Conservation (phyloP, 345 rosid species). For the Citrus glauca region DNA sequence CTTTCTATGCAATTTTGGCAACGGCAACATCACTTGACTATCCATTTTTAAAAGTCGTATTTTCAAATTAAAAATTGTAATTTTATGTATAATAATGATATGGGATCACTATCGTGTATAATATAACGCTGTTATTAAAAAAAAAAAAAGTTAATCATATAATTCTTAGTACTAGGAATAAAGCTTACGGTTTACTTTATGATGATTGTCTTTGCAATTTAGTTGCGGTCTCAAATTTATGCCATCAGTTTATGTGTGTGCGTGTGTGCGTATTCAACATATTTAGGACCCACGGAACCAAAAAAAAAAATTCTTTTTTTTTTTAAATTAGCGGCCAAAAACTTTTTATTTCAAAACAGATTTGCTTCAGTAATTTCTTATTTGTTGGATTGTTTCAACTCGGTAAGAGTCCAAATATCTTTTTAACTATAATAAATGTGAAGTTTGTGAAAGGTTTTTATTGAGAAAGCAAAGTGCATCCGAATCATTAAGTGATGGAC, state of each 20-base stretch:
- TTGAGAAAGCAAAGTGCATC: neutral
- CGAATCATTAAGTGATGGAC: conserved; percentile 13
- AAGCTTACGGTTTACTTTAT: neutral
- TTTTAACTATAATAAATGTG: neutral
- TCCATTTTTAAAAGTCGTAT: neutral
- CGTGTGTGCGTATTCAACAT: neutral
- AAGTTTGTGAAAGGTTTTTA: neutral
- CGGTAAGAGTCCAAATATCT: too few species aligned
- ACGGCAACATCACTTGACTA: neutral
- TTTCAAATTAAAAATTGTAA: neutral
- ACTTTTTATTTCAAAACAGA: too few species aligned
- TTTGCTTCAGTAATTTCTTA: too few species aligned
- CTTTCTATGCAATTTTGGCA: neutral
- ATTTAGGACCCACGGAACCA: neutral
- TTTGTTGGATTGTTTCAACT: too few species aligned
- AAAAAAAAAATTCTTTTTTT: too few species aligned
- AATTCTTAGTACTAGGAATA: conserved; percentile 3
- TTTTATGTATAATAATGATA: neutral
- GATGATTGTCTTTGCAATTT: conserved; percentile 12
- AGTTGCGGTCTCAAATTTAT: neutral
- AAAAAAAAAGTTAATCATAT: neutral
- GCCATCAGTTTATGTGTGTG: neutral
- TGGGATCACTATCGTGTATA: neutral
- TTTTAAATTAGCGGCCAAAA: too few species aligned
- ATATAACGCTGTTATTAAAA: neutral